Conservation (phyloP, 2,329 filamentous ascomycete genomes). For the Zasmidium cellare region DNA sequence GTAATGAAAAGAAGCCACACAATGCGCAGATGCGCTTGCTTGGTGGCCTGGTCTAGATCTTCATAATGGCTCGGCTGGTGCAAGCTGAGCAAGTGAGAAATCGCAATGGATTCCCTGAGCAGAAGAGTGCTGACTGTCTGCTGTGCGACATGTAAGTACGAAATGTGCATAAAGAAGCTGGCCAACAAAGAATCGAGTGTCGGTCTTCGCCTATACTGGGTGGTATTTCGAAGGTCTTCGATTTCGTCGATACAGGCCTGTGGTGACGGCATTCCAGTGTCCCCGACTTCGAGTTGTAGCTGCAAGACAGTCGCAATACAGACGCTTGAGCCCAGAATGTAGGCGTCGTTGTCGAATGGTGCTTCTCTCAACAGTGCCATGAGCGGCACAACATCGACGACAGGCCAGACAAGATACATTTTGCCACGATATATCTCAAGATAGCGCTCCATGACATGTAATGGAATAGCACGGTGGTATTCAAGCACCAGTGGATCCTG, state of each 20-base stretch:
- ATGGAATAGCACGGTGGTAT: background rate
- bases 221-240: slow-evolving; percentile 8
- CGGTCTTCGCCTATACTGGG: slow-evolving; percentile 14
- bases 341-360: background rate
- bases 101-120: slow-evolving; percentile 17
- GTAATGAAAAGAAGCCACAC: slow-evolving; percentile 23
- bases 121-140: slow-evolving; percentile 14
- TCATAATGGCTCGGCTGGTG: slow-evolving; percentile 15
- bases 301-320: slow-evolving; percentile 21
- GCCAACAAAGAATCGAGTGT: slow-evolving; percentile 7
- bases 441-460: slow-evolving; percentile 9
- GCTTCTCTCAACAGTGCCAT: no score
- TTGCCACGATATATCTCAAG: slow-evolving; percentile 23
- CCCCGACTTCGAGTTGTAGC: slow-evolving; percentile 9
- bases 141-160: slow-evolving; percentile 13
- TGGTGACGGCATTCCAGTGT: slow-evolving; percentile 3
- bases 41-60: background rate
- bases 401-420: slow-evolving; percentile 21
- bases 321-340: slow-evolving; percentile 16
- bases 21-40: slow-evolving; percentile 10
- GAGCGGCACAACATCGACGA: slow-evolving; percentile 7
- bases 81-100: slow-evolving; percentile 17
- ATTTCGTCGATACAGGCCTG: slow-evolving; percentile 8
- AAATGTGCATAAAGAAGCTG: slow-evolving; percentile 20
- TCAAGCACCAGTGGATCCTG: no score